Conservation (phyloP, 768 basidiomycete species). For the Fomitopsis pulvina region DNA sequence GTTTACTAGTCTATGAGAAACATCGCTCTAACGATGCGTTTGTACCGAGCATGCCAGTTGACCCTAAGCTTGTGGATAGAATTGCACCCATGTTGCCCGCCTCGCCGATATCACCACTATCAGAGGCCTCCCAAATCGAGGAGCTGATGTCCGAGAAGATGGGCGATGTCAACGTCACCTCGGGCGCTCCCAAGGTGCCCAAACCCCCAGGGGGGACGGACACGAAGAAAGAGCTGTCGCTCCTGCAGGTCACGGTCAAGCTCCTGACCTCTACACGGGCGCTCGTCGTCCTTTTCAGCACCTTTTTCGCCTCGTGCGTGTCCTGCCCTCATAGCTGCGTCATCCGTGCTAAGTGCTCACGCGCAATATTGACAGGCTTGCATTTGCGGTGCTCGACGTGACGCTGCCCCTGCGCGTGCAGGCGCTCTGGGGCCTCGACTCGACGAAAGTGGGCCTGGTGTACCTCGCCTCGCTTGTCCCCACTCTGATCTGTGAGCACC, state of each 20-base stretch:
- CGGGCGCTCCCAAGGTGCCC: not conserved
- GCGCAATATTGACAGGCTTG: constrained; percentile 8
- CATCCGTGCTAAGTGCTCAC: not conserved
- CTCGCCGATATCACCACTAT: not conserved
- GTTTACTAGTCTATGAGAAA: constrained; percentile 26
- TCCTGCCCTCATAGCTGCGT: no score
- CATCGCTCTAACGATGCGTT: not conserved
- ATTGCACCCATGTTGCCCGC: not conserved
- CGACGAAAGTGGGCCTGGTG: constrained; percentile 39
- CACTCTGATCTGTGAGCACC: not conserved
- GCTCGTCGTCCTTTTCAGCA: constrained; percentile 15
- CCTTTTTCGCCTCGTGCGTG: constrained; percentile 23
- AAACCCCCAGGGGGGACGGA: not conserved
- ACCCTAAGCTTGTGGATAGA: no score
- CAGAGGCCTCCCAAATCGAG: not conserved
- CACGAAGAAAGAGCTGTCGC: not conserved
- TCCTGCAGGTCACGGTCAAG: constrained; percentile 9
- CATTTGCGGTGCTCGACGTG: constrained; percentile 18
- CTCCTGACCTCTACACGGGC: constrained; percentile 13
- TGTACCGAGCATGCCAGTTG: not conserved
- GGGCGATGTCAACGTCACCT: constrained; percentile 15
- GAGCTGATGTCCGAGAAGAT: constrained; percentile 3
- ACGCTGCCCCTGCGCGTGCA: constrained; percentile 24
- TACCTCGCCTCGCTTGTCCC: not conserved
- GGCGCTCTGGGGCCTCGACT: constrained; percentile 19